Evolutionary conservation across 495 filamentous ascomycete genomes (phyloP).

Genomic region (Aspergillus steynii): DNA sequence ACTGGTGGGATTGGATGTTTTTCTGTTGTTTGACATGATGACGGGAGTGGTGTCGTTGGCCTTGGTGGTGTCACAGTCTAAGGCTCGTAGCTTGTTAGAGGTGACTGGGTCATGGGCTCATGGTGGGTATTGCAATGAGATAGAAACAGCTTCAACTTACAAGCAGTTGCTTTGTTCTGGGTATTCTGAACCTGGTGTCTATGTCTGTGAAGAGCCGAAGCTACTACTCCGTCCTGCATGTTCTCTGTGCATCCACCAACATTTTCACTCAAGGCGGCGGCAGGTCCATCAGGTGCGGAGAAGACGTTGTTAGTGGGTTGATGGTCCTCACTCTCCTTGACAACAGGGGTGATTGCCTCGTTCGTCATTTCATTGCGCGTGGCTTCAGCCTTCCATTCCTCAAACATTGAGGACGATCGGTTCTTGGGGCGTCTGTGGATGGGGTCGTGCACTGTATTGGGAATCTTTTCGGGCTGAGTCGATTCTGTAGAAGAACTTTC

Average conservation of each 20-base stretch:
- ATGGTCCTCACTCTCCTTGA: neutral
- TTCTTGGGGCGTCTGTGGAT: conserved; percentile 7
- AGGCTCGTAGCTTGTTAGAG: neutral
- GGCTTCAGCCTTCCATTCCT: conserved; percentile 22
- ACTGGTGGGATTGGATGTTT: neutral
- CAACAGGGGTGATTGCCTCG: neutral
- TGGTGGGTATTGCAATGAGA: neutral
- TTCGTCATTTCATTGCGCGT: conserved; percentile 3
- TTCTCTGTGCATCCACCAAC: no score
- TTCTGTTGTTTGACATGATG: neutral
- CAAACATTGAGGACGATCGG: conserved; percentile 18
- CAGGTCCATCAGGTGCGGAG: neutral
- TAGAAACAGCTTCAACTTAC: neutral
- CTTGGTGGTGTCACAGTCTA: neutral
- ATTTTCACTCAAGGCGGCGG: no score
- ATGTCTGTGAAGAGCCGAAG: no score
- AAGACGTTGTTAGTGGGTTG: neutral
- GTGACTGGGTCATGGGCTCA: neutral
- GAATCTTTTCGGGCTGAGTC: neutral
- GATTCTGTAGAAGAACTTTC: neutral
- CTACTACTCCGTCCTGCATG: no score
- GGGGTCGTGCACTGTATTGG: conserved; percentile 2
- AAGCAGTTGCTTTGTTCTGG: no score
- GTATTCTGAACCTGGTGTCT: no score
- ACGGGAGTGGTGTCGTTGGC: neutral